Conservation (phyloP, 1,284 basidiomycete species). For the Leccinum glutinopallens region DNA sequence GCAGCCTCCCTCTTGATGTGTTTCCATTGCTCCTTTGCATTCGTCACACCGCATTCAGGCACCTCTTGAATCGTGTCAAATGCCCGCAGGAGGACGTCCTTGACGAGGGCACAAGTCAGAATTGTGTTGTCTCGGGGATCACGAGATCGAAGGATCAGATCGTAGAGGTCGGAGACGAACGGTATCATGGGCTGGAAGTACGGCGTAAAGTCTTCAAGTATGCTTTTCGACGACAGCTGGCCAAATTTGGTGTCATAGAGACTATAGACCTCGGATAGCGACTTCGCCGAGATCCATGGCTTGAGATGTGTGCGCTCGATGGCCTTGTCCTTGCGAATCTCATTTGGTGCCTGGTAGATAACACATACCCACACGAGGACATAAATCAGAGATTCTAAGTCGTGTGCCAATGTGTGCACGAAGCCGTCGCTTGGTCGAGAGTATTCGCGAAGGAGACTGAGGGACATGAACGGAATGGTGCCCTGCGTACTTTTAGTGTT, state of each 20-base stretch:
- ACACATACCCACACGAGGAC: neutral
- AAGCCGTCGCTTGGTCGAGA: neutral
- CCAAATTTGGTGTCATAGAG: neutral
- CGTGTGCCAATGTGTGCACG: neutral
- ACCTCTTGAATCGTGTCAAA: neutral
- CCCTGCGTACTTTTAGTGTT: neutral
- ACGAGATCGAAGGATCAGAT: neutral
- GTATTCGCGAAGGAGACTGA: neutral
- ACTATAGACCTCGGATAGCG: neutral
- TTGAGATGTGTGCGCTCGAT: neutral
- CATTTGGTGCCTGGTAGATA: constrained; percentile 1
- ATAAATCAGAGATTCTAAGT: neutral
- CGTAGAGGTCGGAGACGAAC: neutral
- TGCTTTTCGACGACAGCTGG: neutral
- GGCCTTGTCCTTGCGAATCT: neutral
- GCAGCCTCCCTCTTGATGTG: neutral
- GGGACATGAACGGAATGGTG: neutral
- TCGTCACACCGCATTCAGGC: neutral
- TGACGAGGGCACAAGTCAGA: neutral
- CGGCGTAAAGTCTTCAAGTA: neutral
- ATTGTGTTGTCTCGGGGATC: neutral
- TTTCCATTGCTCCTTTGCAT: neutral
- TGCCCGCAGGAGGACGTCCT: neutral
- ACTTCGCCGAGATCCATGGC: neutral
- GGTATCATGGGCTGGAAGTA: neutral